Evolutionary conservation across 176 grass and related monocot genomes (phyloP), one percentile per base, ranked within the genome.

Genomic region (Coix lacrymajobi): DNA sequence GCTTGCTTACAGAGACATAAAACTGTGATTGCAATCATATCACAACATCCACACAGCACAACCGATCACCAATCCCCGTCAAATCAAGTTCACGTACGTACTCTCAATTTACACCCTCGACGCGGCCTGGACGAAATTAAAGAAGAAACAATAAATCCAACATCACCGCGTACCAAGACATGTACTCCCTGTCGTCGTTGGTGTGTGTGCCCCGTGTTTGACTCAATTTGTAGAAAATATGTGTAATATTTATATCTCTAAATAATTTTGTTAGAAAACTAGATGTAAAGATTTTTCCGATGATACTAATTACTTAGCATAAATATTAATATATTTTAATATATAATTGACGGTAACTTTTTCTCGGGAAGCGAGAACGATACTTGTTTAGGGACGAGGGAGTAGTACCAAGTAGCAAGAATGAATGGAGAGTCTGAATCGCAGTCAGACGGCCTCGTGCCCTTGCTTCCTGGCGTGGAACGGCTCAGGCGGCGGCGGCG

Each of bases 401-500:
- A n/a, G n/a, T n/a, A n/a, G n/a, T n/a, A n/a, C n/a, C n/a, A n/a
- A 60, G 22, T 8, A 56, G 19, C 3, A 4, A 60, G 56, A 12
- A 26, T 15, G 52, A 56, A 4, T 12, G 3, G 0, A 9, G 16
- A 66, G 20, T 8, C 36, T 28, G 22, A 15, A 61, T 61, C 57
- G 13, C 7, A 10, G 19, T 91, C 81, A 96, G 34, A 93, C 86
- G 73, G 11, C 79, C 28, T 77, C 83, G 22, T 77, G 31, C 7
- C 77, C 88, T 7, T 82, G 45, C 17, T 88, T 93, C 62, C 49
- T 91, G 66, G 76, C 1, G 66, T 69, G 66, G 75, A 75, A 65
- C n/a, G 81, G 88, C 3, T 39, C 32, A 22, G 57, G 33, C 73
- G 58, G 40, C 15, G 62, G 58, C 1, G 69, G 86, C 2, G 91